Percentiles rank a stretch among this genome's conserved stretches.
Evolutionary conservation across 768 basidiomycete species (phyloP).

Genomic region (Boletus bicolor): DNA sequence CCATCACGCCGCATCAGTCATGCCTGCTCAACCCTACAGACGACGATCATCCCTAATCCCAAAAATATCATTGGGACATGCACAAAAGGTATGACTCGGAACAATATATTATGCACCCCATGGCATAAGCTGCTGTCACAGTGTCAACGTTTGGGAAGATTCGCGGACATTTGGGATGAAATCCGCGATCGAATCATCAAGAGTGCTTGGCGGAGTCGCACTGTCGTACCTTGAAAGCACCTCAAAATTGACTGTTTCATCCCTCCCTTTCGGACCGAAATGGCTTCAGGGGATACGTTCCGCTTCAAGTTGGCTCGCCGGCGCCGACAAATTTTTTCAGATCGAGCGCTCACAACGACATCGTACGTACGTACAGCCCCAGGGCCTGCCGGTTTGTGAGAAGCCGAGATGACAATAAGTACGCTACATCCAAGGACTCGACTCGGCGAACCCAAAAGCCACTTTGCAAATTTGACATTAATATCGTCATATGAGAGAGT

Average conservation of each 20-base stretch:
- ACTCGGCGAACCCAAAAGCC: background rate
- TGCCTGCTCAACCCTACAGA: background rate
- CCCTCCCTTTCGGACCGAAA: background rate
- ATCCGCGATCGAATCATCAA: background rate
- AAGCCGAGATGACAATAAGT: background rate
- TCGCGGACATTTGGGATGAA: background rate
- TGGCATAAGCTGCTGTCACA: background rate
- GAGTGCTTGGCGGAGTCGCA: background rate
- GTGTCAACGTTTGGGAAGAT: background rate
- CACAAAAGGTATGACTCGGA: background rate
- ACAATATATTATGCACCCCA: background rate
- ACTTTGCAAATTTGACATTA: background rate
- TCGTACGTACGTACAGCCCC: background rate
- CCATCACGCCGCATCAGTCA: background rate
- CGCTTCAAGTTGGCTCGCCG: background rate
- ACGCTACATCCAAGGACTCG: too few relatives aligned
- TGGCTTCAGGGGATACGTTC: background rate
- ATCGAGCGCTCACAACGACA: background rate
- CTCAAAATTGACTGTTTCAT: background rate
- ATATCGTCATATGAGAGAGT: background rate
- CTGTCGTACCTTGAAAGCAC: background rate
- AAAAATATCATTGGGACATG: background rate
- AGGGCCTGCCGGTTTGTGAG: background rate
- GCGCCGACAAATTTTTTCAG: background rate
- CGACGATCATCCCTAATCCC: constrained; percentile 6